Evolutionary conservation across 2,329 filamentous ascomycete genomes (phyloP).

Genomic region (Talaromyces sp.): DNA sequence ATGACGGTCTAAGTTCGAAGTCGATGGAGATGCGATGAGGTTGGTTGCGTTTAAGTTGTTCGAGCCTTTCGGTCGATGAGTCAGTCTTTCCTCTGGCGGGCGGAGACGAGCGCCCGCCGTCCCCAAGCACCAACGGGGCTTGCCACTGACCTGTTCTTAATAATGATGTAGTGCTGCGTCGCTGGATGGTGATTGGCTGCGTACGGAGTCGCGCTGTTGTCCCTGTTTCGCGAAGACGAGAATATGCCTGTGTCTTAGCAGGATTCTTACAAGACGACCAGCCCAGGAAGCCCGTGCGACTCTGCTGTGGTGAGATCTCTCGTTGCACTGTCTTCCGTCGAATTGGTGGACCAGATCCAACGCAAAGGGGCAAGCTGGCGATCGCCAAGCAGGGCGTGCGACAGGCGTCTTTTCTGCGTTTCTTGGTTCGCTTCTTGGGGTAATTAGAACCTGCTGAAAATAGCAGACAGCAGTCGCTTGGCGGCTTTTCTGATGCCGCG

Average conservation of each 20-base stretch:
- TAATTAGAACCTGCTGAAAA: background rate
- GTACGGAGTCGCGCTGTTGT: background rate
- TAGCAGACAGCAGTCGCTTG: background rate
- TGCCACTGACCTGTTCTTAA: background rate
- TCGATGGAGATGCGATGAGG: background rate
- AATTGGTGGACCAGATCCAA: background rate
- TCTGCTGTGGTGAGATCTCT: background rate
- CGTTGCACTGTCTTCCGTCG: background rate
- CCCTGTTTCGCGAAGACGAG: background rate
- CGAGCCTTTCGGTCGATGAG: background rate
- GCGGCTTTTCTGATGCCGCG: too few species aligned
- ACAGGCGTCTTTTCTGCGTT: background rate
- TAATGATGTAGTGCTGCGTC: background rate
- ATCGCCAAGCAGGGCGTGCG: background rate
- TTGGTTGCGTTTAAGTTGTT: background rate
- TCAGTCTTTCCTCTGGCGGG: background rate
- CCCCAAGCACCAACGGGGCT: background rate
- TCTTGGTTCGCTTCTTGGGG: background rate
- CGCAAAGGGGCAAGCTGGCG: background rate
- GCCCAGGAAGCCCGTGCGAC: background rate
- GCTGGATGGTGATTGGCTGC: background rate
- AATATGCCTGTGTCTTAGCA: background rate
- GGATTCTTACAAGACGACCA: background rate
- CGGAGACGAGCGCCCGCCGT: background rate
- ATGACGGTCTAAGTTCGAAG: background rate